Conservation (phyloP, 2,329 filamentous ascomycete genomes). For the Emergomyces africanus region DNA sequence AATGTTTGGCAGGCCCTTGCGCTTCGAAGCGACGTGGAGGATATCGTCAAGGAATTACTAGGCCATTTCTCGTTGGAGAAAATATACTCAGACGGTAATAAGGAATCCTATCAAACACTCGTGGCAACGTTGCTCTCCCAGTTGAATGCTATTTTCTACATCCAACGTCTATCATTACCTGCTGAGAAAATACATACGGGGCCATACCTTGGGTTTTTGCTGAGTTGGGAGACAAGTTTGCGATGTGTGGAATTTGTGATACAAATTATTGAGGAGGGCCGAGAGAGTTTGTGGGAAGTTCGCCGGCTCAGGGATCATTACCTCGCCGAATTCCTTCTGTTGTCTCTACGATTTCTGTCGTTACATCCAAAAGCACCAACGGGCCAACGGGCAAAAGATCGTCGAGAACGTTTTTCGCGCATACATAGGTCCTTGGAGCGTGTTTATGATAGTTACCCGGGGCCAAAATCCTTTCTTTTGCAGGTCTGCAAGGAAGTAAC, state of each 20-base stretch:
- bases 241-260: conserved; percentile 29
- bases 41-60: conserved; percentile 30
- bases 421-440: conserved; percentile 27
- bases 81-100: conserved; percentile 25
- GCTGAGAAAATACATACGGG: conserved; percentile 23
- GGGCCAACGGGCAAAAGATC: conserved; percentile 22
- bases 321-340: conserved; percentile 26
- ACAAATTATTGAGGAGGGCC: conserved; percentile 25
- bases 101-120: conserved; percentile 25
- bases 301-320: conserved; percentile 24
- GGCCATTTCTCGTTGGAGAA: conserved; percentile 33
- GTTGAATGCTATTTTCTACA: conserved; percentile 28
- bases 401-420: conserved; percentile 27
- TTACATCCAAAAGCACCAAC: conserved; percentile 28
- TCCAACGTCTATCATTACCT: conserved; percentile 31
- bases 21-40: conserved; percentile 30
- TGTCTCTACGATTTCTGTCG: conserved; percentile 26
- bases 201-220: conserved; percentile 27
- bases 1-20: conserved; percentile 26
- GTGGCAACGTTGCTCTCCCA: conserved; percentile 26
- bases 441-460: conserved; percentile 29
- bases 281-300: conserved; percentile 23
- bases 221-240: conserved; percentile 30
- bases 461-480: conserved; percentile 28
- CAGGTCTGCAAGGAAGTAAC: conserved; percentile 27